Evolutionary conservation across 139 green algal species (phyloP).

Genomic region (Closterium sp.): DNA sequence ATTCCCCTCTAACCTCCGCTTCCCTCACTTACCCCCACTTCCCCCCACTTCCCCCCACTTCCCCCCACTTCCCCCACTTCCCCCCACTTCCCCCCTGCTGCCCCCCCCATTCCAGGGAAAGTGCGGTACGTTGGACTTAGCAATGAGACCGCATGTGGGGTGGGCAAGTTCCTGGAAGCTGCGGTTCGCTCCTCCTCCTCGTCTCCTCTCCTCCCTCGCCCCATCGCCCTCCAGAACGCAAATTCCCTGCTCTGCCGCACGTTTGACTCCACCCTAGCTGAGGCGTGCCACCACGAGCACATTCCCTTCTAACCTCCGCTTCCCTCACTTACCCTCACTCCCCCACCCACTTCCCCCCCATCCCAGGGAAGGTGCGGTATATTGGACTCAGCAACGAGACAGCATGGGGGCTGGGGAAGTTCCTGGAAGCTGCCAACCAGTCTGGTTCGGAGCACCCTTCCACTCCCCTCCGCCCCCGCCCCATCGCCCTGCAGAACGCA

Average conservation of each 20-base stretch:
- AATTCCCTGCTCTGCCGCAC: conserved; percentile 62
- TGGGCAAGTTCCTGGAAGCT: conserved; percentile 59
- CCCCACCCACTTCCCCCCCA: too few relatives aligned
- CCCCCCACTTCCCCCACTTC: not conserved
- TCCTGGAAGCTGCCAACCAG: conserved; percentile 47
- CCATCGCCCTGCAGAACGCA: conserved; percentile 79
- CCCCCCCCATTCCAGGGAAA: conserved; percentile 62
- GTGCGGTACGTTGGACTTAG: conserved; percentile 75
- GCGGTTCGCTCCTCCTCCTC: not conserved
- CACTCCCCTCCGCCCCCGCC: conserved; percentile 51
- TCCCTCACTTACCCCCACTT: not conserved
- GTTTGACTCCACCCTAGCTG: conserved; percentile 66
- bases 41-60: not conserved
- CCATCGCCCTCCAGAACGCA: conserved; percentile 79
- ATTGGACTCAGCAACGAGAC: conserved; percentile 86
- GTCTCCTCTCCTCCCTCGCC: conserved; percentile 52
- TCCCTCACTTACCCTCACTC: not conserved
- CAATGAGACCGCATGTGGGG: conserved; percentile 81
- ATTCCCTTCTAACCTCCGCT: conserved; percentile 61
- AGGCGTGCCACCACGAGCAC: conserved; percentile 69
- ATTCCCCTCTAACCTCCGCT: conserved; percentile 61
- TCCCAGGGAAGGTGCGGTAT: too few relatives aligned
- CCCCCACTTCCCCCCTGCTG: not conserved
- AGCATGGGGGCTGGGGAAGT: conserved; percentile 68
- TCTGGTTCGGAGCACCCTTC: not conserved